Conservation (phyloP, 192 early-diverging fungal species). For the Helicostylum pulchrum region DNA sequence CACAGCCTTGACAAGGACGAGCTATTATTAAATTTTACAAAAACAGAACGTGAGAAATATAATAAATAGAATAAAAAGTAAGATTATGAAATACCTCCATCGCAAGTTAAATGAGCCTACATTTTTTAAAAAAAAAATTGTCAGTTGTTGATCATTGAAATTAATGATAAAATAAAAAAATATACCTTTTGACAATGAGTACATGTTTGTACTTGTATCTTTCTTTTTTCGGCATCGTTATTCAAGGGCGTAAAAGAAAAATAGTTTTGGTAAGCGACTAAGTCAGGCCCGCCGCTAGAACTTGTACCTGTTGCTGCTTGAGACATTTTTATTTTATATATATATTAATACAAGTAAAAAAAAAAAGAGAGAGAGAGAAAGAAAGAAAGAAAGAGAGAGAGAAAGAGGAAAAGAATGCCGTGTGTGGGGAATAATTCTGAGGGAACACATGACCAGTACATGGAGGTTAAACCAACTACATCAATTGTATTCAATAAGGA, state of each 20-base stretch:
- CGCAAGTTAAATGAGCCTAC: constrained; percentile 14
- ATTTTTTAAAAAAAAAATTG: neutral
- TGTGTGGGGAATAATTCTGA: too few species aligned
- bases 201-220: constrained; percentile 1
- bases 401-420: too few species aligned
- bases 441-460: too few species aligned
- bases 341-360: neutral
- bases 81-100: constrained; percentile 1
- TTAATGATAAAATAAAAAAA: neutral
- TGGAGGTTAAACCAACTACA: too few species aligned
- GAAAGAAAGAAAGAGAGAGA: too few species aligned
- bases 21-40: constrained; percentile 31
- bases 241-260: neutral
- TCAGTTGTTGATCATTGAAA: too few species aligned
- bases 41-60: neutral
- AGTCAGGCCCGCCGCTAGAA: neutral
- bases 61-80: neutral
- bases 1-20: constrained; percentile 86
- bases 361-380: neutral
- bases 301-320: neutral
- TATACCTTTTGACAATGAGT: constrained; percentile 18
- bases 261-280: neutral
- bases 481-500: too few species aligned
- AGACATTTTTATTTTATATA: neutral
- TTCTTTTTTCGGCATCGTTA: neutral